These are phyloP conservation scores for Mycena amicta DNA, from an alignment of 768 basidiomycete species.

Conservation along the genomic window DNA sequence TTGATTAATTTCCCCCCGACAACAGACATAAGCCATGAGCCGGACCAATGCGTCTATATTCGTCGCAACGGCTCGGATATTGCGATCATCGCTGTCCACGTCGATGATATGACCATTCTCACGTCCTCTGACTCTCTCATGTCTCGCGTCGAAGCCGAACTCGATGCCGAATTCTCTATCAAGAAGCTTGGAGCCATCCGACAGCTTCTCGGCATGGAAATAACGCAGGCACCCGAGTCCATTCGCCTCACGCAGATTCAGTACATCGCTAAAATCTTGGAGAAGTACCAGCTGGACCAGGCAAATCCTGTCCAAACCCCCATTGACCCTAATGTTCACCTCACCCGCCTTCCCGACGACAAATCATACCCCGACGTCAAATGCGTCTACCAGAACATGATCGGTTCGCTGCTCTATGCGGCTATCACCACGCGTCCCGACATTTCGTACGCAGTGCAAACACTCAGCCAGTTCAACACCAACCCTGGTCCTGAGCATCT, in stretches of 20 bases:
- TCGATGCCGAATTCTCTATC: constrained; percentile 20
- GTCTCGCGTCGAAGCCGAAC: constrained; percentile 8
- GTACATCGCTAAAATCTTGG: constrained; percentile 22
- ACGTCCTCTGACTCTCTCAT: constrained; percentile 6
- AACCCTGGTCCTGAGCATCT: background rate
- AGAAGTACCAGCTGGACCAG: constrained; percentile 13
- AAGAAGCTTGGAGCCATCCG: constrained; percentile 20
- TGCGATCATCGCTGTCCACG: constrained; percentile 17
- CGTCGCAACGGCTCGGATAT: constrained; percentile 9
- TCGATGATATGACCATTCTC: constrained; percentile 30
- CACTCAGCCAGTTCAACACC: constrained; percentile 28
- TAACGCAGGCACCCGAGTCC: constrained; percentile 19
- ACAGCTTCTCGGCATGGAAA: constrained; percentile 28
- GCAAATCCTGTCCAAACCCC: constrained; percentile 12
- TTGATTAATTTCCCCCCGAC: too few relatives aligned
- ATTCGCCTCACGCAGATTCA: constrained; percentile 22
- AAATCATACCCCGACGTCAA: constrained; percentile 14
- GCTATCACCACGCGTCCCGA: constrained; percentile 36
- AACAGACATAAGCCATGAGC: constrained; percentile 8
- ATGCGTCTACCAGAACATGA: constrained; percentile 25
- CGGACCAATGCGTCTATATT: constrained; percentile 20
- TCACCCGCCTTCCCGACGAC: constrained; percentile 9
- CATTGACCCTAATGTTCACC: constrained; percentile 10
- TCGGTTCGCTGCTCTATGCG: constrained; percentile 33
- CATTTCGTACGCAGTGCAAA: constrained; percentile 31